Base-by-base conservation (phyloP, 257 asterid species). In the Coffea eugenioides region DNA sequence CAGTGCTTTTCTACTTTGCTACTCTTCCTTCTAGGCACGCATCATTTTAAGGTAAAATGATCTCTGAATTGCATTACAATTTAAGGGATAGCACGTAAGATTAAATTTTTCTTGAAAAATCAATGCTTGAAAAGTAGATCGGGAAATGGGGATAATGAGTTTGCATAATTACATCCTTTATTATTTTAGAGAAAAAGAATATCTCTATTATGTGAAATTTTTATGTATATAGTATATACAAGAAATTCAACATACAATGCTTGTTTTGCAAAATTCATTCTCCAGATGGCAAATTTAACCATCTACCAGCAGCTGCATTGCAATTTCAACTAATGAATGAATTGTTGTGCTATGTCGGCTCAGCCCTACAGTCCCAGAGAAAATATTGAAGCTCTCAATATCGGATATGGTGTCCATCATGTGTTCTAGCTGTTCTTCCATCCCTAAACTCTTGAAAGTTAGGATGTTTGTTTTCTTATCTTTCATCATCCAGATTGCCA, bases 401-500 rank as follows among this genome's bases (percentile, higher is more conserved):
- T 96, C 98, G 0, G 98, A 90, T 45, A 93, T 91, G 34, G 98
- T 93, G 69, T 95, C 97, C 77, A 78, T 68, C 71, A 95, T 86
- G 71, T 79, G 81, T 67, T 92, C 95, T 69, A 95, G 92, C 85
- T 93, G 91, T 71, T 12, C 70, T 59, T 85, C 90, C 91, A 95
- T 65, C 68, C 92, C 96, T 80, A 93, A 73, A 43, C 86, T 74
- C 80, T 73, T 65, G 74, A 92, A 93, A 21, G 70, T 85, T 14
- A 76, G 81, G 52, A 78, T 49, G 25, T 86, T 91, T n/a, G 57
- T 62, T 13, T 52, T 59, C 48, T 91, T 83, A 27, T 91, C 91
- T 78, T 82, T 92, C 97, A 95, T 95, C 98, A 95, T 90, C 98
- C 98, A 91, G 51, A 90, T 89, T 3, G 91, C 85, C 71, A 95